Evolutionary conservation across 2,329 filamentous ascomycete species (phyloP), one percentile per base, ranked within the genome.

Genomic region (Phoma herbarum): DNA sequence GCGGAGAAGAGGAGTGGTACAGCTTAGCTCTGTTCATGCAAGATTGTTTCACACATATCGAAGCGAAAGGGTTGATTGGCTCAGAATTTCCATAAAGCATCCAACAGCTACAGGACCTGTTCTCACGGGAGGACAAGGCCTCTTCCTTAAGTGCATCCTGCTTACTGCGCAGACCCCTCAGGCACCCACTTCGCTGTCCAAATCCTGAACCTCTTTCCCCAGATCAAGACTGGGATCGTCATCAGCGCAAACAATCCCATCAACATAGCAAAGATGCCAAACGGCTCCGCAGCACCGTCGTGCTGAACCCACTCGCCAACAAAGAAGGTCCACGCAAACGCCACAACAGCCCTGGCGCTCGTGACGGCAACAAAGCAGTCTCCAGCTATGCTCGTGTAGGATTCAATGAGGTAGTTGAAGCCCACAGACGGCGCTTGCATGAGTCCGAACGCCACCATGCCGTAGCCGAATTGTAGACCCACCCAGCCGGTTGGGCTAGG

Each of bases 321-420:
- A 43, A 86, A 85, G 53, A 85, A 85, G 0, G 82, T 83, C 83
- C 83, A 86, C 0, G 82, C 78, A 62, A 86, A 86, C 0, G 79
- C 77, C 9, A 86, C 78, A 5, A 84, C 69, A 11, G 82, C 77
- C 3, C 83, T 77, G 16, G 82, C 69, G 29, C 80, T 80, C 1
- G 83, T 84, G 0, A 85, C 79, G 49, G 83, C 80, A 12, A 83
- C 82, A 62, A 86, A 85, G 64, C 83, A 85, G 61, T 86, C 83
- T 1, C 79, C 80, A 0, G 81, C 79, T 1, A 84, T 62, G 1
- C 75, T 68, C 0, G 75, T 71, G 61, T 85, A 85, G 0, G 81
- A 75, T 35, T 85, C 84, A 33, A 85, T 83, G 3, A 85, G 64
- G 56, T 81, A 80, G 63, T 77, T 80, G 72, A 80, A 80, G 8